phyloP scores from a whole-genome alignment of 2,329 filamentous ascomycete species.

The Neonectria punicea region DNA sequence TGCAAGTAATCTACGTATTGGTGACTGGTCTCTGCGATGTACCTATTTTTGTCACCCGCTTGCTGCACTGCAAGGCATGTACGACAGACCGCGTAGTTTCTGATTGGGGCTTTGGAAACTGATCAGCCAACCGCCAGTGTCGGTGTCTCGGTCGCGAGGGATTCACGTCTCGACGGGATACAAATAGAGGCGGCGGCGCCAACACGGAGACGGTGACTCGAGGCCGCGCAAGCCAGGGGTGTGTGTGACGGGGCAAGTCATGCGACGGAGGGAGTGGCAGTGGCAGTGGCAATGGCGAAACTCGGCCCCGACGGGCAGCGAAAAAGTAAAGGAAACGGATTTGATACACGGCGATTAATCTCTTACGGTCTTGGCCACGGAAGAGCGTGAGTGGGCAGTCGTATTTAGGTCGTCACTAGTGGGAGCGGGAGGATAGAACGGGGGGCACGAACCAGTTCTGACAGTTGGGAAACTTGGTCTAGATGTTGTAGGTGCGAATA shows the following conservation, averaged over 20 bases:
- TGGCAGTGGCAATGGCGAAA: constrained; percentile 9
- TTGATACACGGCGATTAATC: neutral
- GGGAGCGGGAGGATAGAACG: neutral
- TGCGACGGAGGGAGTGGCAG: constrained; percentile 13
- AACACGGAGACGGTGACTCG: constrained; percentile 5
- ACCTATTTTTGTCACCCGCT: constrained; percentile 1
- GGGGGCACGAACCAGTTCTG: neutral
- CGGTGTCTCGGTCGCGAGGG: neutral
- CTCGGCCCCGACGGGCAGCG: neutral
- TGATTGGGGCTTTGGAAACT: neutral
- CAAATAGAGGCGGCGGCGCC: neutral
- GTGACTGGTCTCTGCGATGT: neutral
- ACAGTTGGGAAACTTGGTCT: neutral
- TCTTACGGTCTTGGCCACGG: neutral
- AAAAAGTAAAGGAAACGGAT: neutral
- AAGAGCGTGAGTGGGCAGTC: neutral
- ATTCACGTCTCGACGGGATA: neutral
- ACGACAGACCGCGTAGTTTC: neutral
- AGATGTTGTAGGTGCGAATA: neutral
- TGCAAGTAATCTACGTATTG: neutral
- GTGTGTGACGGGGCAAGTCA: constrained; percentile 13
- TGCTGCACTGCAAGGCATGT: neutral
- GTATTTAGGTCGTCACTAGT: neutral
- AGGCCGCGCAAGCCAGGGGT: constrained; percentile 18
- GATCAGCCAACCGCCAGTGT: neutral